Base-by-base conservation (phyloP, 139 green algal genomes). In the Chlamydomonas incerta region DNA sequence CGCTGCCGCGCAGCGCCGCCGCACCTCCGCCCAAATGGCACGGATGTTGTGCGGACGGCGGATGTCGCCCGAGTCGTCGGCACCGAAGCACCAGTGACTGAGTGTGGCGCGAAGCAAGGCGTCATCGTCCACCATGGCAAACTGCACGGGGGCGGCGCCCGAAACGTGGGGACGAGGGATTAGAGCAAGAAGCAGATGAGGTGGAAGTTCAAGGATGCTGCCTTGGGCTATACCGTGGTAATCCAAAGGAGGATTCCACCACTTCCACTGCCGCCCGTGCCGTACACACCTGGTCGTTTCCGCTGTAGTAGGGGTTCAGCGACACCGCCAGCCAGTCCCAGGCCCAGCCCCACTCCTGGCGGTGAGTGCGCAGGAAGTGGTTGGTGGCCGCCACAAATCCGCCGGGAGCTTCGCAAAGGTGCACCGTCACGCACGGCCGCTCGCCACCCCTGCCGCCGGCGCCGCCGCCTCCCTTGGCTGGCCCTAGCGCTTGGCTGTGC, bases 41-140 rank as follows among this genome's bases (percentile, higher is more conserved):
- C 41, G 46, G 34, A 92, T 90, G 84, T 90, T 92, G 55, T 76
- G 23, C 10, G 46, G 62, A 20, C 71, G 37, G 21, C 85, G 84
- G 28, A 92, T 82, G 69, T 92, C 88, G 24, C 88, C 88, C 29
- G 63, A 68, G 81, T 82, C 55, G 52, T 89, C 87, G 3, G 69
- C 68, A 2, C 90, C 90, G 14, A 82, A 93, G 66, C 86, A 87
- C 90, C 90, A 93, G 62, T 91, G 81, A 6, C 57, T 63, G 21
- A 73, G 60, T 5, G 90, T 93, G 33, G 83, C 76, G n/a, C 80
- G 52, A n/a, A 94, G 92, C 3, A 94, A 86, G 21, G 83, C 85
- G 58, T 94, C 89, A 63, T 94, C 91, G 33, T 94, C 89, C 62
- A 94, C 80, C 91, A 94, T 94, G 29, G 75, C 57, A 29, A 85